Base-by-base conservation (phyloP, 2,329 filamentous ascomycete species). In the Gremmenia infestans region DNA sequence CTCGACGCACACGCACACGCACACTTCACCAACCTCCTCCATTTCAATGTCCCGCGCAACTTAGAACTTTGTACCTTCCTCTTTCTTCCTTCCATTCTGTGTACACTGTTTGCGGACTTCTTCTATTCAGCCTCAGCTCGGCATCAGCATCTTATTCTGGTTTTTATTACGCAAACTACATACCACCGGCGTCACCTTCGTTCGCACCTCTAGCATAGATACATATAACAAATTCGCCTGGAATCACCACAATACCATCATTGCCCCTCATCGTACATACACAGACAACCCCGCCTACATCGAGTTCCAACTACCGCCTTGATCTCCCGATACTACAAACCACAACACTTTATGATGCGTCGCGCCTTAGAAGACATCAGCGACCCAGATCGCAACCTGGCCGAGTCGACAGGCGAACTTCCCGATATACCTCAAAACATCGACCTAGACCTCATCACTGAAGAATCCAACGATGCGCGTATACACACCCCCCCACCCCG, bases 401-500 rank as follows among this genome's bases (percentile, higher is more conserved):
- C 61, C 28, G 67, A 70, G 53, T 68, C 67, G 22, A 63, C 58
- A 45, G 63, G 63, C 11, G 52, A 54, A 37, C 28, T 59, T 32
- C 47, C 54, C 47, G 59, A 60, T 11, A 58, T 63, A 3, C 57
- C 62, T 17, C 60, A 61, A 56, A 59, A 65, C 39, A 52, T 57
- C 25, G 60, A 65, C 54, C 54, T 69, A 19, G 67, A 68, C 45
- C 61, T 66, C 52, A 68, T 68, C 54, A 65, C 59, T 49, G 67
- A 69, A 61, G 68, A 69, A 19, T 58, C 57, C 4, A 61, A 60
- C 49, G 67, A 67, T 4, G 60, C 50, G 35, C 59, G 67, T 40
- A 68, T 69, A 60, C 80, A 82, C 67, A 82, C 84, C 52, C 88
- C 88, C 47, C 89, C 89, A 52, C 85, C 88, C 32, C 87, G 85